Conservation (phyloP, 257 asterid species). For the Cynanchum wilfordii region DNA sequence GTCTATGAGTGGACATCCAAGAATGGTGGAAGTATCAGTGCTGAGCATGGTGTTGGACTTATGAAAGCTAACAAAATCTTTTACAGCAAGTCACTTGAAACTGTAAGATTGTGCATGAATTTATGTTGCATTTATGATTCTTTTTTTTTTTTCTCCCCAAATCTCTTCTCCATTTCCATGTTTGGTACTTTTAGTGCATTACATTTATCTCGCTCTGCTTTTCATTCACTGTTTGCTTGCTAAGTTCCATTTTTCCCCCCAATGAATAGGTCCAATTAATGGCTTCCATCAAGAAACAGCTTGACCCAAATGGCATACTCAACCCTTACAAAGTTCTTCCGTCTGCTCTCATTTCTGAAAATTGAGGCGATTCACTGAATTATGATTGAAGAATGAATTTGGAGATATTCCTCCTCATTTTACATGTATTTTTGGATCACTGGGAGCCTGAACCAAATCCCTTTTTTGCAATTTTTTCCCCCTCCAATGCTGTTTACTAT, state of each 20-base stretch:
- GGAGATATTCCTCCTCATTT: background rate
- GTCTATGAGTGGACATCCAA: constrained; percentile 97
- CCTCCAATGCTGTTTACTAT: background rate
- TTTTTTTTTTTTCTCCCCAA: background rate
- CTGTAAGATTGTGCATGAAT: constrained; percentile 44
- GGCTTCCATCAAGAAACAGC: constrained; percentile 72
- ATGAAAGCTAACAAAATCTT: constrained; percentile 92
- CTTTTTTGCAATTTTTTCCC: background rate
- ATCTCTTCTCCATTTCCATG: background rate
- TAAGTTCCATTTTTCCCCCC: background rate
- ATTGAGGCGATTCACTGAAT: constrained; percentile 12
- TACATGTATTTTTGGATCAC: background rate
- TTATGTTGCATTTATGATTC: background rate
- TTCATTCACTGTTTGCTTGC: background rate
- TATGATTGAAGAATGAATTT: background rate
- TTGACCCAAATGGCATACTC: constrained; percentile 88
- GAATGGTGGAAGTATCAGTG: constrained; percentile 94
- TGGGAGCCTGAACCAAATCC: background rate
- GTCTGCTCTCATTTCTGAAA: constrained; percentile 31
- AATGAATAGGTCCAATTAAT: constrained; percentile 66
- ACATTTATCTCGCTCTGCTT: background rate
- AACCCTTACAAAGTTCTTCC: constrained; percentile 98
- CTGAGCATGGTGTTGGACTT: constrained; percentile 94
- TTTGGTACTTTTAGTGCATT: background rate
- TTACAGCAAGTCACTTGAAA: constrained; percentile 85